Evolutionary conservation across 2,329 filamentous ascomycete genomes (phyloP), one percentile per base, ranked within the genome.

Genomic region (Uncinocarpus reesii): DNA sequence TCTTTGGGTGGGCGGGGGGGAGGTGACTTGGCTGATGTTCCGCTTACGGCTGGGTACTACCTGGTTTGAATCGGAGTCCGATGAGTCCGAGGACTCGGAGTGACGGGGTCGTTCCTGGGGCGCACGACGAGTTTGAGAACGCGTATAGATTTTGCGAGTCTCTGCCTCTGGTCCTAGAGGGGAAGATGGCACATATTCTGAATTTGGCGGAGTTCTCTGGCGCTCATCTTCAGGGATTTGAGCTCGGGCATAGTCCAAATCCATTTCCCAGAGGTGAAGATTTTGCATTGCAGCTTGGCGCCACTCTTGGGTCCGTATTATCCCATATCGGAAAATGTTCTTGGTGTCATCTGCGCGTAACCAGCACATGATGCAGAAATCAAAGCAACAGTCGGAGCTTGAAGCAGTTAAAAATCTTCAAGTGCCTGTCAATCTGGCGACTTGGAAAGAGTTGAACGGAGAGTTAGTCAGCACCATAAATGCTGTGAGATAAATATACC

Each of bases 121-220:
- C 40, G 53, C 47, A 53, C 52, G 59, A 31, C 10, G 2, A 5
- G 48, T 53, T 51, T 35, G 51, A 48, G 54, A 59, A 42, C 55
- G 42, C 20, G 57, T 58, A 34, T 44, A 20, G 21, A 55, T 47
- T 52, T 45, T 50, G 45, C 53, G 52, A 34, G 32, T 44, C 42
- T 28, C 4, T 16, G 4, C 48, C 42, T 23, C 44, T 37, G 20
- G 50, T 48, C 10, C 18, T 40, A 53, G 52, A 18, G 57, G 54
- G 49, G 56, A 60, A 26, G 55, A 55, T 32, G 42, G 52, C 51
- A 52, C 34, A 51, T 59, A 58, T 2, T 57, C 55, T 0, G 55
- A 53, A 34, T 28, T 46, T 11, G 49, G 50, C 43, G 52, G 53
- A 11, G 44, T 53, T 45, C 56, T 42, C 37, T 53, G 47, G 3